Evolutionary conservation across 768 basidiomycete species (phyloP).

Genomic region (Serendipita sp.): DNA sequence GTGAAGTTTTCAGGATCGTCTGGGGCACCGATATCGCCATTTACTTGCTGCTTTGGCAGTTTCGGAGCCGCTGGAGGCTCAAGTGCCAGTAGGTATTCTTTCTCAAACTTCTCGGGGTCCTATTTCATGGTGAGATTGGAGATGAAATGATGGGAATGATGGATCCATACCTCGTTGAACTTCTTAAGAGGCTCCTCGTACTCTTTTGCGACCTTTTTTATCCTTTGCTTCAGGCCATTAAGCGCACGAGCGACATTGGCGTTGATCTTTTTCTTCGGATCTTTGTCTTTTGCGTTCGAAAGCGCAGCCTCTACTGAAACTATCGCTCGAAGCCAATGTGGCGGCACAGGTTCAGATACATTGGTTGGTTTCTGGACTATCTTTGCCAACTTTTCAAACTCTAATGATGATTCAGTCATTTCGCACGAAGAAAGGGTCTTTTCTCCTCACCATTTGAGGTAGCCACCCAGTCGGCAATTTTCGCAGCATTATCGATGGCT

Average conservation of each 20-base stretch:
- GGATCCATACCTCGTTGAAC: conserved; percentile 54
- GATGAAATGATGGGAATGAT: background rate
- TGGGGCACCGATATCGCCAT: conserved; percentile 21
- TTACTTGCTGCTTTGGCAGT: conserved; percentile 17
- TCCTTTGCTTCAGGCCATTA: conserved; percentile 95
- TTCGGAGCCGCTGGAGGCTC: conserved; percentile 32
- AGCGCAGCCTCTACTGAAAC: conserved; percentile 61
- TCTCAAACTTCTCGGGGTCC: conserved; percentile 83
- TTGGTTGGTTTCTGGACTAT: conserved; percentile 82
- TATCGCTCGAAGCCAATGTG: conserved; percentile 61
- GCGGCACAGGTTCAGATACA: conserved; percentile 70
- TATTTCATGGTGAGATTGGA: conserved; percentile 19
- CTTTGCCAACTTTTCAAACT: conserved; percentile 89
- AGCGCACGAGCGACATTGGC: conserved; percentile 84
- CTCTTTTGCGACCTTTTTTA: conserved; percentile 83
- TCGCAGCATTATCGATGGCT: conserved; percentile 83
- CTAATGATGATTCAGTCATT: conserved; percentile 27
- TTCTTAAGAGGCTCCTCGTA: conserved; percentile 65
- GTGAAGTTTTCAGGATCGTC: conserved; percentile 56
- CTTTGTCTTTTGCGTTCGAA: conserved; percentile 73
- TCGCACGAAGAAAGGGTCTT: conserved; percentile 4
- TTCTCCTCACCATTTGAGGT: conserved; percentile 62
- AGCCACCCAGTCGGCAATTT: conserved; percentile 93
- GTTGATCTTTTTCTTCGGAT: conserved; percentile 93
- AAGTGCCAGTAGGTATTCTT: conserved; percentile 41